These are phyloP conservation scores for Lasiodiplodia sp. DNA, from an alignment of 2,329 filamentous ascomycete species.

Conservation along the genomic window DNA sequence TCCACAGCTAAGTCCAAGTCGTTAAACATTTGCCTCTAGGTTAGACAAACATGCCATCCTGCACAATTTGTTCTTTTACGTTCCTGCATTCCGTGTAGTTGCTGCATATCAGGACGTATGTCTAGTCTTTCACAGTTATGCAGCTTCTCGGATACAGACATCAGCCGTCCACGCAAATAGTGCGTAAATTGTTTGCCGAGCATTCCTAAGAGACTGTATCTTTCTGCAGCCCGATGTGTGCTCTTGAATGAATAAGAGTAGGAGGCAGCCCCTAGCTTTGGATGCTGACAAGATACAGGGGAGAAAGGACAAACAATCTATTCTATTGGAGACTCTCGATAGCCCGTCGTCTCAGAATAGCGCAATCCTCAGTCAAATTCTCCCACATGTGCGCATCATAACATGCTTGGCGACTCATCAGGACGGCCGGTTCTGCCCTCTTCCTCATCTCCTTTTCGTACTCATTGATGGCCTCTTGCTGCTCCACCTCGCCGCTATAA, in stretches of 20 bases:
- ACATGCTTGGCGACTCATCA: constrained; percentile 33
- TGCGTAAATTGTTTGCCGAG: no score
- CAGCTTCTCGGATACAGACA: no score
- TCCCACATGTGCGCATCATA: constrained; percentile 33
- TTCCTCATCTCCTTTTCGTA: constrained; percentile 31
- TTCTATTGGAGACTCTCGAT: constrained; percentile 3
- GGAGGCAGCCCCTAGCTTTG: not conserved
- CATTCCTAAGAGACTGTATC: no score
- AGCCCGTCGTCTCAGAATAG: not conserved
- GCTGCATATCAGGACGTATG: no score
- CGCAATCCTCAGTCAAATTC: constrained; percentile 22
- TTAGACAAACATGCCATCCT: no score
- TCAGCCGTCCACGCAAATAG: no score
- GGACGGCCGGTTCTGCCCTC: constrained; percentile 28
- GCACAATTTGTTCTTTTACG: no score
- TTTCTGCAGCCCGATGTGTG: no score
- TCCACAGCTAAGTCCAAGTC: not conserved
- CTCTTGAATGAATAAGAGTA: not conserved
- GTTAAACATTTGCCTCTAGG: not conserved
- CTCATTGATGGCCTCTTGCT: constrained; percentile 28
- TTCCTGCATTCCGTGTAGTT: no score
- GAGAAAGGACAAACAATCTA: no score
- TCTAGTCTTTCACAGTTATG: no score
- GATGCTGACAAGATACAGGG: no score
- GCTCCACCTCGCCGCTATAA: not conserved